Conservation (phyloP, 768 basidiomycete species). For the Cytidiella melzeri region DNA sequence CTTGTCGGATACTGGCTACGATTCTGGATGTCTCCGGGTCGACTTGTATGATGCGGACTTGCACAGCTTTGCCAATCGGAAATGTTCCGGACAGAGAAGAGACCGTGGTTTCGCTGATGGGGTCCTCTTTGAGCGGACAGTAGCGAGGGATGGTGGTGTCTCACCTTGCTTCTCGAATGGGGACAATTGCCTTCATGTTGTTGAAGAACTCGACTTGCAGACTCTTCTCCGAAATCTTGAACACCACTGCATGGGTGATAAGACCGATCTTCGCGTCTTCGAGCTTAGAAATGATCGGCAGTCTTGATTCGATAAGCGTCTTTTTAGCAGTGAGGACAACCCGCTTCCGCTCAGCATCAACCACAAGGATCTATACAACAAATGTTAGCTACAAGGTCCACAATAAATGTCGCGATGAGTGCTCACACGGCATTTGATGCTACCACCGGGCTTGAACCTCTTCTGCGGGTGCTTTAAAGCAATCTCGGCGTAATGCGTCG, state of each 20-base stretch:
- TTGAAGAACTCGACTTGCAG: conserved; percentile 90
- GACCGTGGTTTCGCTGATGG: conserved; percentile 56
- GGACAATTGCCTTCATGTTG: conserved; percentile 76
- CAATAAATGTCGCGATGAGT: background rate
- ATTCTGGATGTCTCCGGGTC: conserved; percentile 57
- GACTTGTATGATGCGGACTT: conserved; percentile 70
- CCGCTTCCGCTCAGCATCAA: conserved; percentile 76
- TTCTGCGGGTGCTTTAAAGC: conserved; percentile 88
- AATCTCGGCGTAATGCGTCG: conserved; percentile 93
- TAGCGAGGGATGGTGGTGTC: conserved; percentile 11
- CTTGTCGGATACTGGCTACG: conserved; percentile 83
- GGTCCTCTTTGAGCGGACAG: conserved; percentile 2
- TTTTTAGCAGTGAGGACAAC: conserved; percentile 89
- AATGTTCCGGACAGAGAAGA: conserved; percentile 58
- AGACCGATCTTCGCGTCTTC: conserved; percentile 67
- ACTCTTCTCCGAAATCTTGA: conserved; percentile 74
- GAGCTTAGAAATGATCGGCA: conserved; percentile 60
- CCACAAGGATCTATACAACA: conserved; percentile 58
- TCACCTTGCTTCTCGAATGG: conserved; percentile 77
- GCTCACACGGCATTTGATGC: conserved; percentile 81
- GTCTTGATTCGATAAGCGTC: conserved; percentile 72
- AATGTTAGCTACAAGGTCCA: conserved; percentile 7
- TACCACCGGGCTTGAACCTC: conserved; percentile 77
- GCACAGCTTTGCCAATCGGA: conserved; percentile 74
- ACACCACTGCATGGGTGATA: conserved; percentile 77